These are phyloP conservation scores for Melastoma candidum DNA, from an alignment of 441 rosid species.

Conservation along the genomic window DNA sequence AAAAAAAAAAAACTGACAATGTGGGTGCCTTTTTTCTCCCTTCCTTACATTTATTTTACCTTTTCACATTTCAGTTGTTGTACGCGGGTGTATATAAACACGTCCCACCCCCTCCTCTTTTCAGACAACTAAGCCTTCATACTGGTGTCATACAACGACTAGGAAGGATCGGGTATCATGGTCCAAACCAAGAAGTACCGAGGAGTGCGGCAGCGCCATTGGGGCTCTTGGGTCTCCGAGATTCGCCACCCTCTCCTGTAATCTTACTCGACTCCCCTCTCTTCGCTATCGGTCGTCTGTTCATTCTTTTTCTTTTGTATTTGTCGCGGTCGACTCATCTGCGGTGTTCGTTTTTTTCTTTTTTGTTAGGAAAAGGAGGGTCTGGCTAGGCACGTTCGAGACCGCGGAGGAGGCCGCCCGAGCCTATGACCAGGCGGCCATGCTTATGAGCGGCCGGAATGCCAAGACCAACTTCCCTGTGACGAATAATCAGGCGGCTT, in stretches of 20 bases:
- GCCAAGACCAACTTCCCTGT: conserved; percentile 71
- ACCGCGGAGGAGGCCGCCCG: conserved; percentile 74
- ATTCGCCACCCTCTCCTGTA: conserved; percentile 83
- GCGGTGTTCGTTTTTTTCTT: neutral
- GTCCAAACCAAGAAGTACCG: conserved; percentile 65
- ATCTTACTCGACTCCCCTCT: conserved; percentile 14
- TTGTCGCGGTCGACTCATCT: no score
- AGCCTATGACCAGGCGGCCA: conserved; percentile 70
- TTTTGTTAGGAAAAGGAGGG: conserved; percentile 55
- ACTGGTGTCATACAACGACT: no score
- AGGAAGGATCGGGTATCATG: conserved; percentile 21
- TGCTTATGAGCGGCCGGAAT: conserved; percentile 60
- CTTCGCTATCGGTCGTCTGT: neutral
- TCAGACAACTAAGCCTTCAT: no score
- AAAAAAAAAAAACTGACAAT: no score
- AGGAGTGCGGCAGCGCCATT: conserved; percentile 88
- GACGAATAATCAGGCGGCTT: neutral
- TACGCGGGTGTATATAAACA: no score
- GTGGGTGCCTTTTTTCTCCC: no score
- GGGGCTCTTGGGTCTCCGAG: conserved; percentile 95
- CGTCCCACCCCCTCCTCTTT: no score
- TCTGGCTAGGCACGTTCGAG: conserved; percentile 88
- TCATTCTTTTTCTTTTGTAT: no score
- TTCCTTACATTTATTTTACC: no score
- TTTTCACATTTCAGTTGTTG: no score